Conservation (phyloP, 2,329 filamentous ascomycete species). For the Amauroascus niger region DNA sequence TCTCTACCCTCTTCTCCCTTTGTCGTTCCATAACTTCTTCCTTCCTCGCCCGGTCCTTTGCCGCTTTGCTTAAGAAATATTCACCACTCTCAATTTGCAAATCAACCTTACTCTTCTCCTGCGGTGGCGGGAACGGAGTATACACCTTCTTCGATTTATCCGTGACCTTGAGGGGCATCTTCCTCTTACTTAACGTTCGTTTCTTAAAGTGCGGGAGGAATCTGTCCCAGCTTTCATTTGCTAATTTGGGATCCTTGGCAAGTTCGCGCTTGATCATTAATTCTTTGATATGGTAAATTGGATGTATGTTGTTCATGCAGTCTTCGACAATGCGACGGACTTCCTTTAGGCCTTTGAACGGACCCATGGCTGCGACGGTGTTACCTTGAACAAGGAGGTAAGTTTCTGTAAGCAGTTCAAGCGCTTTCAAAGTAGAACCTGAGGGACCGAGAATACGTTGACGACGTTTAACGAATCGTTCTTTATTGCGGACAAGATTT, state of each 20-base stretch:
- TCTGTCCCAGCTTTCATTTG: conserved; percentile 84
- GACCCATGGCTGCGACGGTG: conserved; percentile 84
- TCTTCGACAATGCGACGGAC: conserved; percentile 82
- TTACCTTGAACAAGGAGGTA: conserved; percentile 96
- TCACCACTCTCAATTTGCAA: conserved; percentile 95
- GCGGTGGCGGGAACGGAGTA: conserved; percentile 91
- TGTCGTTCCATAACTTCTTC: conserved; percentile 77
- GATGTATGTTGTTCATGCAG: conserved; percentile 91
- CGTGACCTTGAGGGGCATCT: conserved; percentile 70
- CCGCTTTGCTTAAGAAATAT: conserved; percentile 89
- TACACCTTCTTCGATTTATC: conserved; percentile 93
- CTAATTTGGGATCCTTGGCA: conserved; percentile 77
- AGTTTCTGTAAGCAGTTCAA: conserved; percentile 81
- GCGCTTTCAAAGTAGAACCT: conserved; percentile 83
- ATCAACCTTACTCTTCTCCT: conserved; percentile 98
- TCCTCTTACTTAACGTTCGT: conserved; percentile 74
- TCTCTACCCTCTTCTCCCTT: conserved; percentile 77
- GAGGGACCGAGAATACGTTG: conserved; percentile 87
- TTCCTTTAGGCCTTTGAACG: conserved; percentile 87
- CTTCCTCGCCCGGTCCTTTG: conserved; percentile 72
- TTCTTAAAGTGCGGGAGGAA: conserved; percentile 98
- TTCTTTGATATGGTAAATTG: conserved; percentile 88
- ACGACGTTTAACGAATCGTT: conserved; percentile 86
- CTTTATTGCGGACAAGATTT: conserved; percentile 82
- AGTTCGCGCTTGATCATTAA: conserved; percentile 90